Percentiles rank a stretch among this genome's conserved stretches.
Conservation (phyloP, 768 basidiomycete species). For the Xerocomus spinulosus region DNA sequence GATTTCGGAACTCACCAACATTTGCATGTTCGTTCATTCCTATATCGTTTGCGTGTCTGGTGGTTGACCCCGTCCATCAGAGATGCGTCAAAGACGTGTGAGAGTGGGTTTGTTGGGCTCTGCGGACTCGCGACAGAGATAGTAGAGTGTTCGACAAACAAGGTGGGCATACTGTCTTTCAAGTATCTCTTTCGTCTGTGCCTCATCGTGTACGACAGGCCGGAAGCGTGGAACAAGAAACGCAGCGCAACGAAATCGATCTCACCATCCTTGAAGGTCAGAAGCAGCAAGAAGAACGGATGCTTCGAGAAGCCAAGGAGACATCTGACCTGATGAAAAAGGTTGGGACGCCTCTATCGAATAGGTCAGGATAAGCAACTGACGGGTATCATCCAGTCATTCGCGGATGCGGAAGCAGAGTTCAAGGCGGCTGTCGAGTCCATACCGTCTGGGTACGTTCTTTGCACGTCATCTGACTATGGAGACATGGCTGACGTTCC, state of each 20-base stretch:
- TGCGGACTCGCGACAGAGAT: slow-evolving; percentile 19
- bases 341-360: not conserved
- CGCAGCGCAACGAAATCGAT: slow-evolving; percentile 13
- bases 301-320: slow-evolving; percentile 13
- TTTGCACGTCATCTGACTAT: not conserved
- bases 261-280: slow-evolving; percentile 13
- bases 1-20: slow-evolving; percentile 15
- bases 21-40: slow-evolving; percentile 11
- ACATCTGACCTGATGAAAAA: slow-evolving; percentile 16
- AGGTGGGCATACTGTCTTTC: slow-evolving; percentile 1
- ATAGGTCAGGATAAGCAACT: not conserved
- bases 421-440: slow-evolving; percentile 15
- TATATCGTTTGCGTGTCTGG: not conserved
- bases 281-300: slow-evolving; percentile 9
- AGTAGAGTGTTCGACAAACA: slow-evolving; percentile 17
- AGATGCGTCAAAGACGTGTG: slow-evolving; percentile 15
- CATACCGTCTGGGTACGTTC: slow-evolving; percentile 12
- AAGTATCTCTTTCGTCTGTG: no score
- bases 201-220: not conserved
- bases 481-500: not conserved
- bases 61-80: not conserved
- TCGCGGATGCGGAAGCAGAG: slow-evolving; percentile 10
- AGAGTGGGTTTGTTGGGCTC: slow-evolving; percentile 10
- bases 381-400: slow-evolving; percentile 6
- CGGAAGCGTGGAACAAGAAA: slow-evolving; percentile 10